Evolutionary conservation across 768 basidiomycete species (phyloP).

Genomic region (Daedaleopsis nitida): DNA sequence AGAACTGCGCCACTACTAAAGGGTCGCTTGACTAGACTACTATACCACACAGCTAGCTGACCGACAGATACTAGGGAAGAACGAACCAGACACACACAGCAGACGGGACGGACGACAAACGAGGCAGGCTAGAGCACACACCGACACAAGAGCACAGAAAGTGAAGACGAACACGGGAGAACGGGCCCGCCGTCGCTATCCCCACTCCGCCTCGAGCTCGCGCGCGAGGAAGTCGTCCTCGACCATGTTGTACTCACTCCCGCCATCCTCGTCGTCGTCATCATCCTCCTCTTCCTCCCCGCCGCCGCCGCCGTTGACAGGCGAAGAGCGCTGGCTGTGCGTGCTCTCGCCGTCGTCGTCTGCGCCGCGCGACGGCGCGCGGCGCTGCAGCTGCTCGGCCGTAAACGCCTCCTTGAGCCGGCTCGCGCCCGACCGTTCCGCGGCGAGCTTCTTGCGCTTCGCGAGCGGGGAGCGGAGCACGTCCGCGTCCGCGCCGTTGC

Average conservation of each 20-base stretch:
- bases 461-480: constrained; percentile 67
- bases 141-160: not conserved
- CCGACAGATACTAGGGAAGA: constrained; percentile 27
- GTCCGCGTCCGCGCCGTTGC: constrained; percentile 40
- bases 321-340: constrained; percentile 13
- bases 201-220: constrained; percentile 76
- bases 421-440: constrained; percentile 65
- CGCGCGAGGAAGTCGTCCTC: constrained; percentile 80
- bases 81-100: constrained; percentile 29
- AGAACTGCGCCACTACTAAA: constrained; percentile 54
- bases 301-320: constrained; percentile 10
- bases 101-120: not conserved
- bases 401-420: constrained; percentile 59
- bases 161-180: not conserved
- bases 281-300: constrained; percentile 40
- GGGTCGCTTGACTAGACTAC: constrained; percentile 41
- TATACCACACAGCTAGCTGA: not conserved
- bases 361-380: not conserved
- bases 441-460: constrained; percentile 77
- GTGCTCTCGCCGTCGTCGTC: constrained; percentile 10
- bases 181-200: constrained; percentile 43
- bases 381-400: constrained; percentile 23
- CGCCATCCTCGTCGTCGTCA: constrained; percentile 31
- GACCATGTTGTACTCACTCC: constrained; percentile 51
- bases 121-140: not conserved